Percentiles rank a stretch among this genome's conserved stretches.
These are phyloP conservation scores for Pleurotus giganteus DNA, from an alignment of 768 basidiomycete genomes.

Conservation along the genomic window DNA sequence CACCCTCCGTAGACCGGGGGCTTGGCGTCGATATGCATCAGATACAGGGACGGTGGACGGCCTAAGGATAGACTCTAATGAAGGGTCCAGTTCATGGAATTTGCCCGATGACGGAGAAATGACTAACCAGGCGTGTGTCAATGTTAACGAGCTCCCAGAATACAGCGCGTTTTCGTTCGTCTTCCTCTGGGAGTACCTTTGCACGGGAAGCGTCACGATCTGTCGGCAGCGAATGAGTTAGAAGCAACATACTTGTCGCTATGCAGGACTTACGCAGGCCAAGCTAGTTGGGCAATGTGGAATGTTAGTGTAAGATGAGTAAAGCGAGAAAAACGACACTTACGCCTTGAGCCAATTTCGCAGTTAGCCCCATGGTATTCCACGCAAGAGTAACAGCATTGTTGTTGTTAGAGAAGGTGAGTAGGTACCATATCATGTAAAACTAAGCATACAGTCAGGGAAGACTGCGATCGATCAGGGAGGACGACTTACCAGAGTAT, in stretches of 20 bases:
- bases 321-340: conserved; percentile 24
- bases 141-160: conserved; percentile 76
- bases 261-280: conserved; percentile 57
- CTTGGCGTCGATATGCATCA: conserved; percentile 64
- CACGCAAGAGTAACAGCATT: conserved; percentile 73
- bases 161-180: conserved; percentile 64
- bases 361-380: conserved; percentile 74
- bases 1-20: conserved; percentile 39
- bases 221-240: conserved; percentile 20
- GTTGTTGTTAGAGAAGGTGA: conserved; percentile 72
- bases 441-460: conserved; percentile 28
- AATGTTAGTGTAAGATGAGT: conserved; percentile 14
- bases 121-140: conserved; percentile 63
- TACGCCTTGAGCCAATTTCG: conserved; percentile 72
- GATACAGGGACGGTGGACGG: conserved; percentile 65
- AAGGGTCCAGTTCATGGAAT: background rate
- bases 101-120: conserved; percentile 13
- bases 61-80: conserved; percentile 65
- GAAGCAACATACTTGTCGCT: too few species aligned
- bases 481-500: conserved; percentile 50
- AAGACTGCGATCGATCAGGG: background rate
- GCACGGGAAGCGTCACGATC: conserved; percentile 66
- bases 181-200: conserved; percentile 69
- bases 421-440: conserved; percentile 74
- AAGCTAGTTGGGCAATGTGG: conserved; percentile 48